Conservation (phyloP, 2,329 filamentous ascomycete species). For the Blastomyces gilchristii region DNA sequence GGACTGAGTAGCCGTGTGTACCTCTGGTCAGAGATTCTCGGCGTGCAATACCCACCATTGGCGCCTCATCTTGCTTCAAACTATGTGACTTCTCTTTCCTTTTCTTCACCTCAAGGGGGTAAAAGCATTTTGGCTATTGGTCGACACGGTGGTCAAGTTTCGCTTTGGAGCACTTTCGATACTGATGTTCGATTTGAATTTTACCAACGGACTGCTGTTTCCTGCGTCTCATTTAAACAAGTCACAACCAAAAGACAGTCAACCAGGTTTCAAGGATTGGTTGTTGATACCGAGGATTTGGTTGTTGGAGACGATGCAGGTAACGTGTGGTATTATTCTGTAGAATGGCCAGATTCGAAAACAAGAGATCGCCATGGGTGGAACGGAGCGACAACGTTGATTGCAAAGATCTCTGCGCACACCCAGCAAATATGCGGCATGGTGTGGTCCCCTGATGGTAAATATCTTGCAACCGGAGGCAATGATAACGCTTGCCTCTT, state of each 20-base stretch:
- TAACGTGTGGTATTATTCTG: constrained; percentile 73
- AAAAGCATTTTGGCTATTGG: constrained; percentile 78
- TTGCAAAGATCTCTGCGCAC: constrained; percentile 69
- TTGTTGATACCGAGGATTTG: constrained; percentile 66
- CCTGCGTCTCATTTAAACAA: constrained; percentile 74
- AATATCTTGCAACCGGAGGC: constrained; percentile 72
- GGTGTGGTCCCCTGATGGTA: constrained; percentile 71
- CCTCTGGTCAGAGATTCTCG: constrained; percentile 70
- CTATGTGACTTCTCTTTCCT: constrained; percentile 74
- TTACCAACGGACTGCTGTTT: constrained; percentile 59
- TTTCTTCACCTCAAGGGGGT: constrained; percentile 67
- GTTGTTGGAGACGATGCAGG: constrained; percentile 77
- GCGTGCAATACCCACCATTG: constrained; percentile 52
- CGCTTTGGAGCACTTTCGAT: constrained; percentile 63
- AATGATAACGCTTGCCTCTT: constrained; percentile 87
- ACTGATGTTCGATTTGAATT: constrained; percentile 62
- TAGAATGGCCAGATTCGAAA: constrained; percentile 62
- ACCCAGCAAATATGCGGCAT: constrained; percentile 86
- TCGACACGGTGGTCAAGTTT: constrained; percentile 63
- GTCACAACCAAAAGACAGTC: constrained; percentile 43
- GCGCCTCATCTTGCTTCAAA: constrained; percentile 40
- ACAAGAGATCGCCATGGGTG: constrained; percentile 58
- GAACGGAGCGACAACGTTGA: constrained; percentile 65
- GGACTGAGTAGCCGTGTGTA: constrained; percentile 72
- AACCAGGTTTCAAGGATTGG: constrained; percentile 36